These are phyloP conservation scores for Paramecium octaurelia DNA, from an alignment of 73 alveolate genomes.

Conservation along the genomic window DNA sequence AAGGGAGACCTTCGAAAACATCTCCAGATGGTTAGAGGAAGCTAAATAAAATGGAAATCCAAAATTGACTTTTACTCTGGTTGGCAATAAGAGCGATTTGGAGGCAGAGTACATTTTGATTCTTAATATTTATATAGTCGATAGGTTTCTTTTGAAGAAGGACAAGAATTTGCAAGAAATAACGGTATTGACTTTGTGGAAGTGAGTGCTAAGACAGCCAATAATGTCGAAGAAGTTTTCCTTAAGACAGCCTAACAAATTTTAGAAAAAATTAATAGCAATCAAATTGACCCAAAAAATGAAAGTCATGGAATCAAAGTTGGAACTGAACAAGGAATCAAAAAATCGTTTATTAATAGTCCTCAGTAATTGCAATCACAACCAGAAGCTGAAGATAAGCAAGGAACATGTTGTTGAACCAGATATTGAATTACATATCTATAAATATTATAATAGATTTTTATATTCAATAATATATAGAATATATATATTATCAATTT, in stretches of 20 bases:
- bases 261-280: constrained; percentile 48
- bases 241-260: constrained; percentile 50
- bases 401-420: constrained; percentile 14
- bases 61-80: constrained; percentile 79
- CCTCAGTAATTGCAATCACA: not conserved
- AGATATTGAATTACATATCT: not conserved
- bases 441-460: not conserved
- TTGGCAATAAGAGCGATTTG: constrained; percentile 92
- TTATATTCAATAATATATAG: not conserved
- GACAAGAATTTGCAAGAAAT: constrained; percentile 65
- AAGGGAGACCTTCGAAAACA: constrained; percentile 76
- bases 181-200: constrained; percentile 65
- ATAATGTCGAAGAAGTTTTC: constrained; percentile 67
- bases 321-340: constrained; percentile 48
- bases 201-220: constrained; percentile 74
- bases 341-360: not conserved
- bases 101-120: constrained; percentile 52
- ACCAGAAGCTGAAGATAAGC: constrained; percentile 1
- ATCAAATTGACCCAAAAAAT: constrained; percentile 55
- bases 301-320: constrained; percentile 59
- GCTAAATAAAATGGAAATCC: constrained; percentile 85
- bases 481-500: not conserved
- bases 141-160: constrained; percentile 71
- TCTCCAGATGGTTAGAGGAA: constrained; percentile 88
- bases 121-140: not conserved